phyloP scores from a whole-genome alignment of 164 flowering plant genomes.

The Amborella trichopoda region DNA sequence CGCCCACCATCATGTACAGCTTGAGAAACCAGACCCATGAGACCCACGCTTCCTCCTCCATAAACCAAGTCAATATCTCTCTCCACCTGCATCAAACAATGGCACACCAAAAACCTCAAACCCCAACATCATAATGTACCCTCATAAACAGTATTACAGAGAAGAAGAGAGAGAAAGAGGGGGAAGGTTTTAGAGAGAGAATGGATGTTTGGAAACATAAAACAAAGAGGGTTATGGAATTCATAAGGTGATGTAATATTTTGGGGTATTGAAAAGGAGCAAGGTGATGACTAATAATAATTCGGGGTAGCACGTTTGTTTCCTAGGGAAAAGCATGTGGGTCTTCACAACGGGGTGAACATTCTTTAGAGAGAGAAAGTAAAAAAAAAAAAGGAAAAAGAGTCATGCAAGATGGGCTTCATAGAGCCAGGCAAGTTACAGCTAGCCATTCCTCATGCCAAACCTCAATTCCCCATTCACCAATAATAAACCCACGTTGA shows the following conservation, averaged over 20 bases:
- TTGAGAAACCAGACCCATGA: conserved; percentile 98
- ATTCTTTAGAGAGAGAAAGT: too few species aligned
- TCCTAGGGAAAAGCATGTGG: conserved; percentile 29
- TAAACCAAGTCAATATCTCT: conserved; percentile 93
- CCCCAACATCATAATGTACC: too few species aligned
- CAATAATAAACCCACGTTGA: conserved; percentile 32
- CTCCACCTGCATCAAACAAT: conserved; percentile 72
- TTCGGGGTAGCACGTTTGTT: conserved; percentile 52
- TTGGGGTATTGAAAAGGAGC: conserved; percentile 11
- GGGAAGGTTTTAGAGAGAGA: too few species aligned
- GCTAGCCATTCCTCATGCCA: conserved; percentile 62
- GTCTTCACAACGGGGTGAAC: neutral
- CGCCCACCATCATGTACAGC: conserved; percentile 99
- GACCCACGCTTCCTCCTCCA: conserved; percentile 97
- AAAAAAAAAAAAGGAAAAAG: conserved; percentile 3
- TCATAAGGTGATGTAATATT: neutral
- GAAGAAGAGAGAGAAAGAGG: too few species aligned
- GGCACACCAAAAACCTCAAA: too few species aligned
- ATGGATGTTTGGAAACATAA: too few species aligned
- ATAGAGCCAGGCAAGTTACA: conserved; percentile 63
- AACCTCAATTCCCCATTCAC: conserved; percentile 17
- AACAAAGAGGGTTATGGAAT: neutral
- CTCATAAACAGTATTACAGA: too few species aligned
- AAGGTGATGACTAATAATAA: conserved; percentile 48
- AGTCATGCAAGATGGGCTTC: conserved; percentile 92